phyloP scores from a whole-genome alignment of 2,329 filamentous ascomycete species.

The Aspergillus cejpii region DNA sequence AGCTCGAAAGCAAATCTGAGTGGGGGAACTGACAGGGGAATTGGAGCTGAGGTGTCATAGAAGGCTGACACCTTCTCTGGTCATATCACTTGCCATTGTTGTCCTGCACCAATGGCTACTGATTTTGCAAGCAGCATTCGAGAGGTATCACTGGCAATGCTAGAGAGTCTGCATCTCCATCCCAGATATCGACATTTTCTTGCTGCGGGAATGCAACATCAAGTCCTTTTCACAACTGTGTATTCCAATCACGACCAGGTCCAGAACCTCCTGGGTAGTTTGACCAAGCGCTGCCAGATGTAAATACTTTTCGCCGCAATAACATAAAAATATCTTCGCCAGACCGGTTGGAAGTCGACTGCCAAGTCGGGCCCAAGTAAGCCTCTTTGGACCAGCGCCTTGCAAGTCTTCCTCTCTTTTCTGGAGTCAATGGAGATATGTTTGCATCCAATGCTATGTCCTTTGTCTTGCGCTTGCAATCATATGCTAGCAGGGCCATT shows the following conservation, averaged over 20 bases:
- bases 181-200: too few species aligned
- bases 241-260: conserved; percentile 1
- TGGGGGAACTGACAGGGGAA: too few species aligned
- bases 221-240: too few species aligned
- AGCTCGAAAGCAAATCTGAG: too few species aligned
- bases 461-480: conserved; percentile 17
- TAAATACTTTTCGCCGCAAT: conserved; percentile 4
- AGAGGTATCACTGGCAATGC: too few species aligned
- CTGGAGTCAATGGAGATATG: conserved; percentile 10
- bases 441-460: conserved; percentile 8
- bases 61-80: too few species aligned
- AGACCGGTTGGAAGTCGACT: conserved; percentile 10
- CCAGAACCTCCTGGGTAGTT: conserved; percentile 9
- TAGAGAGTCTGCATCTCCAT: too few species aligned
- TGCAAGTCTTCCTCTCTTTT: conserved; percentile 11
- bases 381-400: conserved; percentile 10
- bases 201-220: too few species aligned
- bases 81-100: too few species aligned
- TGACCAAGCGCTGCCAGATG: conserved; percentile 11
- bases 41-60: too few species aligned
- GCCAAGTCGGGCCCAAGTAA: conserved; percentile 13
- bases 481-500: conserved; percentile 16
- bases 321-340: conserved; percentile 8
- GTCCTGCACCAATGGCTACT: too few species aligned
- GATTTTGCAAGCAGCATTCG: too few species aligned